Evolutionary conservation across 306 rosid genomes (phyloP), one percentile per base, ranked within the genome.

Genomic region (Cicer yamashitae): DNA sequence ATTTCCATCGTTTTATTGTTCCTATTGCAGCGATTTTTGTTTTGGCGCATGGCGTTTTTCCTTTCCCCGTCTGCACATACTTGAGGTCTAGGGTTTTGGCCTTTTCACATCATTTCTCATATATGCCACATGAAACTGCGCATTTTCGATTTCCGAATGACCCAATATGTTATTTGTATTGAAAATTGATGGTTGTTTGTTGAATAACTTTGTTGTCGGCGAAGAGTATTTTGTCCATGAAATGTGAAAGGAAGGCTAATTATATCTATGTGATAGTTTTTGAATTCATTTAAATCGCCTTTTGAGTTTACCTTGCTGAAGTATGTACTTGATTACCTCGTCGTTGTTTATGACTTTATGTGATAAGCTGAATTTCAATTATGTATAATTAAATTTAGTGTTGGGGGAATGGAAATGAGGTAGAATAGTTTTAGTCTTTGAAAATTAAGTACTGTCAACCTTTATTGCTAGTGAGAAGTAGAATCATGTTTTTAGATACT

Each of bases 41-140:
- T 67, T 69, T 38, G 63, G 52, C 47, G 11, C 46, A 47, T 58
- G 53, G 10, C 15, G 50, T 51, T 59, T 73, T 73, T 60, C 25
- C 22, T 46, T 71, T 45, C 48, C n/a, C 38, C 22, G 1, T 75
- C 61, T 39, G 18, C 69, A 41, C 13, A 14, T 25, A n/a, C 66
- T 58, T 71, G 12, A 44, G 65, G 58, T 83, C 72, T 79, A 83
- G 86, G 87, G 87, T 75, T 83, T 83, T 75, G 40, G 37, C 82
- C 4, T 50, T 68, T 73, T 48, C 11, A 12, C 43, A 12, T 10
- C 6, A 3, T 71, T 14, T 40, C 44, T 40, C 14, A 22, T 37
- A 67, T 37, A 67, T 34, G 15, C 40, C 63, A 20, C 41, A 7
- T 45, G 54, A 40, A 51, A 58, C 61, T 64, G 8, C 14, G 10